Percentiles rank a stretch among this genome's conserved stretches.
phyloP scores from a whole-genome alignment of 148 eudicot genomes.

The Polygonum maritimum region DNA sequence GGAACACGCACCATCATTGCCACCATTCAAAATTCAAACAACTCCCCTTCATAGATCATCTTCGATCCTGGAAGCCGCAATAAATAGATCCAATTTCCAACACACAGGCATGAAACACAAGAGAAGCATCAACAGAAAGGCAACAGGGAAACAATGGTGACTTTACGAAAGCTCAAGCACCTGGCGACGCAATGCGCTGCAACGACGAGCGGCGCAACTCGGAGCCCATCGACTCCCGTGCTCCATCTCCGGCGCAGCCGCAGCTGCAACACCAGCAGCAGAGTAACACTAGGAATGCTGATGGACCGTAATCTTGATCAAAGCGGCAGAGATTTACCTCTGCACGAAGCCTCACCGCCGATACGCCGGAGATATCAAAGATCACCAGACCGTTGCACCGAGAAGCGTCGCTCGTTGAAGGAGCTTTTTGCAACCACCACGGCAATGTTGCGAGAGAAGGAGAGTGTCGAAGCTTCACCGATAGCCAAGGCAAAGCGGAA shows the following conservation, averaged over 20 bases:
- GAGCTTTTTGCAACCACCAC: neutral
- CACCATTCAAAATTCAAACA: conserved; percentile 6
- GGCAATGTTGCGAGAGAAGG: neutral
- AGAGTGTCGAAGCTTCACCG: neutral
- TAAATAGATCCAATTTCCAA: conserved; percentile 5
- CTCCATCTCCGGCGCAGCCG: conserved; percentile 5
- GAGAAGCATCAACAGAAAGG: neutral
- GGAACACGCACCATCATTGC: neutral
- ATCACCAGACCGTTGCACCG: neutral
- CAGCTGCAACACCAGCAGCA: conserved; percentile 8
- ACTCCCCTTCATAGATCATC: neutral
- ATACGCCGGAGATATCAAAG: neutral
- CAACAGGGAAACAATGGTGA: neutral
- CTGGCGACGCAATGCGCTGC: conserved; percentile 1
- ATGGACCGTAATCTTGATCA: neutral
- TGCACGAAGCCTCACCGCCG: neutral
- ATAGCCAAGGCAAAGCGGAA: neutral
- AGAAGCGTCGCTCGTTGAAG: neutral
- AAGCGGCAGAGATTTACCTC: neutral
- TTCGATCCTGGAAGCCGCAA: neutral
- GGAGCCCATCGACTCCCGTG: conserved; percentile 1
- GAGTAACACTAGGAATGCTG: conserved; percentile 1
- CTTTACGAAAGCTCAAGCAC: conserved; percentile 1
- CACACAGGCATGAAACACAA: neutral
- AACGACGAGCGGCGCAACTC: neutral